These are phyloP conservation scores for Avena atlantica DNA, from an alignment of 176 grass and related monocot species.

Conservation along the genomic window DNA sequence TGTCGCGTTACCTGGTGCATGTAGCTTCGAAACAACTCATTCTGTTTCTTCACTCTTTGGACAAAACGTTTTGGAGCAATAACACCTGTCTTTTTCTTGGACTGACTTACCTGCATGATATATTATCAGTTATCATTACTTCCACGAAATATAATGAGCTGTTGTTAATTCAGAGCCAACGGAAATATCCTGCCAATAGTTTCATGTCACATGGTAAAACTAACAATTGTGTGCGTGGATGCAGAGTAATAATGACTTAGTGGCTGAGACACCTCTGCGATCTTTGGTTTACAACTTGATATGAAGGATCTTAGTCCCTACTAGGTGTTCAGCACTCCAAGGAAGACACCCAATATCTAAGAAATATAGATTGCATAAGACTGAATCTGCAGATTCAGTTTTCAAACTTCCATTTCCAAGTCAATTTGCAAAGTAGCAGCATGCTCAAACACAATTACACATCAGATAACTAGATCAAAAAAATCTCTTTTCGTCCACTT, in stretches of 20 bases:
- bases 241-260: slow-evolving; percentile 10
- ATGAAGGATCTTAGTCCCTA: not conserved
- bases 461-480: not conserved
- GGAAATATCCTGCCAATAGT: not conserved
- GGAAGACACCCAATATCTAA: slow-evolving; percentile 34
- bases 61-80: slow-evolving; percentile 99
- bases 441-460: slow-evolving; percentile 12
- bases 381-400: slow-evolving; percentile 27
- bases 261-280: not conserved
- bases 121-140: slow-evolving; percentile 49
- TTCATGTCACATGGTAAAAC: slow-evolving; percentile 15
- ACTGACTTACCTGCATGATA: slow-evolving; percentile 80
- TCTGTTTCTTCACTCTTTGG: slow-evolving; percentile 98
- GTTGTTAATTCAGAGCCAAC: not conserved
- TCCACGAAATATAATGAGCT: slow-evolving; percentile 38
- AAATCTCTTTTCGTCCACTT: slow-evolving; percentile 6
- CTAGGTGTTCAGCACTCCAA: slow-evolving; percentile 15
- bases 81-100: slow-evolving; percentile 98
- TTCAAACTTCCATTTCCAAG: not conserved
- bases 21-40: slow-evolving; percentile 95
- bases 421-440: slow-evolving; percentile 28
- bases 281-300: not conserved
- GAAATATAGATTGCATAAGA: slow-evolving; percentile 23
- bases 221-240: slow-evolving; percentile 14
- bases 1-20: slow-evolving; percentile 88